Conservation (phyloP, 306 rosid genomes). For the Cicer arietinum region DNA sequence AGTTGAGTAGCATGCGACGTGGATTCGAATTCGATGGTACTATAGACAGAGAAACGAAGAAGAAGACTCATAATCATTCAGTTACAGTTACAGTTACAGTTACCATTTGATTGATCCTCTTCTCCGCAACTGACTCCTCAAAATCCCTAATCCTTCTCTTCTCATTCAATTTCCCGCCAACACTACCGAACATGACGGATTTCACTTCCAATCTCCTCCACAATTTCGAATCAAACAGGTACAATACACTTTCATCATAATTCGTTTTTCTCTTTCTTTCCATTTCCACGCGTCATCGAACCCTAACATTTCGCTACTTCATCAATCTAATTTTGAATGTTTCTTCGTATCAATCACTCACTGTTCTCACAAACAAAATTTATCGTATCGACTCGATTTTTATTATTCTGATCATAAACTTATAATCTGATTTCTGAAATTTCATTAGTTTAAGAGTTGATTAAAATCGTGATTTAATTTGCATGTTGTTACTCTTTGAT, state of each 20-base stretch:
- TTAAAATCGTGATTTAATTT: slow-evolving; percentile 33
- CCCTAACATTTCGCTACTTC: slow-evolving; percentile 45
- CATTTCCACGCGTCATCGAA: slow-evolving; percentile 54
- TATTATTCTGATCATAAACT: not conserved
- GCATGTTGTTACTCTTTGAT: slow-evolving; percentile 25
- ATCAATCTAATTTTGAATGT: slow-evolving; percentile 46
- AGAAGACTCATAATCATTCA: not conserved
- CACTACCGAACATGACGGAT: slow-evolving; percentile 60
- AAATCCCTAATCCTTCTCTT: slow-evolving; percentile 36
- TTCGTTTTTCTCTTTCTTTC: not conserved
- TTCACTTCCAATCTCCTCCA: slow-evolving; percentile 59
- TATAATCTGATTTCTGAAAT: not conserved
- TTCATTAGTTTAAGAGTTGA: slow-evolving; percentile 16
- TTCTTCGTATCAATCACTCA: slow-evolving; percentile 34
- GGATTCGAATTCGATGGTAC: not conserved
- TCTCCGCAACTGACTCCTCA: slow-evolving; percentile 45
- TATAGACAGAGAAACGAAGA: not conserved
- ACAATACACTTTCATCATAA: not conserved
- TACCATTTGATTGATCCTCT: slow-evolving; percentile 29
- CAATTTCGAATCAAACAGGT: slow-evolving; percentile 62
- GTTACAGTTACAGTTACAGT: not conserved
- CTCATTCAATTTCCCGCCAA: slow-evolving; percentile 32
- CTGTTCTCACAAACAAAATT: not conserved
- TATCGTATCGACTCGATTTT: not conserved
- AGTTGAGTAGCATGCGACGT: not conserved